Evolutionary conservation across 768 basidiomycete genomes (phyloP).

Genomic region (Candolleomyces efflorescens): DNA sequence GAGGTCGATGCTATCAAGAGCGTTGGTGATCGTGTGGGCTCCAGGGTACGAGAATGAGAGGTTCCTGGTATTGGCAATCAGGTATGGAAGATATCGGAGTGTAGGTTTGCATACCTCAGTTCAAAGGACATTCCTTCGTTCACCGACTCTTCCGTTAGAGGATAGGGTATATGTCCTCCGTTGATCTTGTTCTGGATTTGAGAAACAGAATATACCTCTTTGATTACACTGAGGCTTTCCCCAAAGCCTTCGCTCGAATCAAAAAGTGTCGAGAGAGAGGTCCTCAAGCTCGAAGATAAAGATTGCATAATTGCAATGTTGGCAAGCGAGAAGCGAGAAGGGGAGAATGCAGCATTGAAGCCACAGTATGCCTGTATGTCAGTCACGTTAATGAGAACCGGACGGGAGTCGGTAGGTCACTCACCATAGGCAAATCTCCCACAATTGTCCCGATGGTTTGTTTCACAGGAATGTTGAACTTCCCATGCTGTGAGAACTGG

Average conservation of each 20-base stretch:
- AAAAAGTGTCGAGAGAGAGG: constrained; percentile 19
- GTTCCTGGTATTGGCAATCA: constrained; percentile 28
- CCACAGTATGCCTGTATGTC: constrained; percentile 32
- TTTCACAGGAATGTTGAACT: constrained; percentile 8
- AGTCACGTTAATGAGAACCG: not conserved
- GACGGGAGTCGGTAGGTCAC: not conserved
- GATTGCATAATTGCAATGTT: constrained; percentile 38
- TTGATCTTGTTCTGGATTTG: constrained; percentile 18
- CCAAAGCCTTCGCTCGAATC: constrained; percentile 15
- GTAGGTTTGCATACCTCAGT: constrained; percentile 11
- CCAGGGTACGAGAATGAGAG: constrained; percentile 52
- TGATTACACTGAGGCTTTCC: constrained; percentile 22
- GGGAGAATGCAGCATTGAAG: constrained; percentile 24
- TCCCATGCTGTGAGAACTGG: constrained; percentile 6
- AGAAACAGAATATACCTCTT: constrained; percentile 25
- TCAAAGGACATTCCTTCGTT: constrained; percentile 22
- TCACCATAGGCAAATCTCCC: constrained; percentile 29
- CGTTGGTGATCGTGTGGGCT: constrained; percentile 27
- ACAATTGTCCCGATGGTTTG: constrained; percentile 14
- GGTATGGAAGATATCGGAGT: not conserved
- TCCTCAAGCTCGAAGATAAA: constrained; percentile 26
- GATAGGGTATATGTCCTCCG: constrained; percentile 24
- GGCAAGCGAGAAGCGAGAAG: constrained; percentile 31
- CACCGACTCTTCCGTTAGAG: constrained; percentile 8
- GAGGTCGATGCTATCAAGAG: constrained; percentile 37